These are phyloP conservation scores for Malassezia cuniculi DNA, from an alignment of 1,284 basidiomycete genomes.

Conservation along the genomic window DNA sequence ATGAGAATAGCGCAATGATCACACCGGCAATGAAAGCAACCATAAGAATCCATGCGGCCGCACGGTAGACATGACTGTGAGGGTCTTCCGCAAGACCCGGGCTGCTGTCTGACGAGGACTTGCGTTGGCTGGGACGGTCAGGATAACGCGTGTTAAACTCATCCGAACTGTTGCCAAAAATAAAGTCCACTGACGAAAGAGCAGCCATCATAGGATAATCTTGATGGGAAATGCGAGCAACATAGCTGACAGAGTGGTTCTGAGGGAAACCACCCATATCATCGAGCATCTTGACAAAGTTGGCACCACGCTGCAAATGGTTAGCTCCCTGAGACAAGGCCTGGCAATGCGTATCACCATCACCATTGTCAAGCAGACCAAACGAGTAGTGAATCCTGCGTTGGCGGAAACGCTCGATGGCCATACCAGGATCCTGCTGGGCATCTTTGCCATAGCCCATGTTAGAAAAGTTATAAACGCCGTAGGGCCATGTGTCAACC, in stretches of 20 bases:
- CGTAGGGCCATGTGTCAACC: constrained; percentile 29
- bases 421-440: no score
- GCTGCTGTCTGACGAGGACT: no score
- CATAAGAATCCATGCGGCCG: constrained; percentile 10
- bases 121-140: constrained; percentile 14
- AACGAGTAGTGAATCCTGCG: constrained; percentile 28
- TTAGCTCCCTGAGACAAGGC: constrained; percentile 32
- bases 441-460: constrained; percentile 22
- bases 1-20: constrained; percentile 1
- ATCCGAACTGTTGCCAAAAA: constrained; percentile 19
- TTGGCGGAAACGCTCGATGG: constrained; percentile 20
- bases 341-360: constrained; percentile 35
- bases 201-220: constrained; percentile 40
- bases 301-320: constrained; percentile 32
- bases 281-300: constrained; percentile 19
- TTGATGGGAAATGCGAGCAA: constrained; percentile 34
- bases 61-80: no score
- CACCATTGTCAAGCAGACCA: constrained; percentile 31
- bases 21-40: constrained; percentile 5
- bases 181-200: constrained; percentile 21
- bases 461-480: constrained; percentile 18
- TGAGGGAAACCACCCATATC: constrained; percentile 18
- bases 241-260: constrained; percentile 25
- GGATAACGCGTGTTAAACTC: constrained; percentile 23
- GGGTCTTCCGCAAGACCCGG: no score